Evolutionary conservation across 352 stramenopile species (phyloP), one percentile per base, ranked within the genome.

Genomic region (Globisporangium abappressorium): DNA sequence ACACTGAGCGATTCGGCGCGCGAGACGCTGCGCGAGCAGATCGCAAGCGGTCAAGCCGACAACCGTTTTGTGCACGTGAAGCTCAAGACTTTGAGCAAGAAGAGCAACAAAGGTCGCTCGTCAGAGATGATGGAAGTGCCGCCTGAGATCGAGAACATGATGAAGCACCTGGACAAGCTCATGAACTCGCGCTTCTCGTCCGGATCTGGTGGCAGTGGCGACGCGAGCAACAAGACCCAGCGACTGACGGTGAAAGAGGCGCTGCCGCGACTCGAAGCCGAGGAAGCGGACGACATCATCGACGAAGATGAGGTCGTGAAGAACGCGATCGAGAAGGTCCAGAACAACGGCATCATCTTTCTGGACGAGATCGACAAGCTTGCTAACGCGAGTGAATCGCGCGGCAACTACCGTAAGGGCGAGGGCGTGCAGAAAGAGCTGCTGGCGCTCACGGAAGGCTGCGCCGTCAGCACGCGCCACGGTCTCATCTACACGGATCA

Each of bases 351-450:
- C 28, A 99, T 99, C 76, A 97, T 99, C 28, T 99, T 99, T 72
- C 97, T 99, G 64, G 98, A 99, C 81, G 98, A 99, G 77, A 99
- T 99, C 61, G 98, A 99, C 80, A 99, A 99, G 80, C 97, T 99
- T 57, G 97, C 97, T 49, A 94, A 83, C 51, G 78, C 86, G 28
- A 87, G 92, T 59, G 94, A 98, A 58, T 83, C 89, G 59, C 83
- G 91, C n/a, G 92, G 93, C 30, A 98, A 82, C 68, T 92, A 82
- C 69, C 83, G 84, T 63, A 94, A 94, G 66, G 94, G 95, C 24
- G 97, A 99, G 76, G 97, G 98, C 36, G 98, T 99, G 41, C 97
- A 99, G 81, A 97, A 98, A 70, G 98, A 99, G 77, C 78, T 99
- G 51, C 79, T 99, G 34, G 97, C 98, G n/a, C 79, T 99, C 41